Evolutionary conservation across 345 rosid species (phyloP).

Genomic region (Excoecaria agallocha): DNA sequence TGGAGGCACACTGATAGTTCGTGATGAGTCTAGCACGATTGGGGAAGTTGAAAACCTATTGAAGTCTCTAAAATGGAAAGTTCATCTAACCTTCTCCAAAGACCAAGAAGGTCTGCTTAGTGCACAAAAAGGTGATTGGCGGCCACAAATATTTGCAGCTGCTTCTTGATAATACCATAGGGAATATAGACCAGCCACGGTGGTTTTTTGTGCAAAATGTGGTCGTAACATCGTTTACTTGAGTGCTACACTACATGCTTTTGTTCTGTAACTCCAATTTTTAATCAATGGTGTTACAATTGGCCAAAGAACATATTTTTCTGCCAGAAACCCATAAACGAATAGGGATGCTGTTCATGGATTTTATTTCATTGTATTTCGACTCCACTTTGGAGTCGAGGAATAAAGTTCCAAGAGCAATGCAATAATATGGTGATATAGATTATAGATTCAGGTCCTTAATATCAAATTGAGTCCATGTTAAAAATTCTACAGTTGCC

Average conservation of each 20-base stretch:
- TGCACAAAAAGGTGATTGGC: conserved; percentile 89
- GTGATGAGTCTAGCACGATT: conserved; percentile 57
- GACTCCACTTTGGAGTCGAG: background rate
- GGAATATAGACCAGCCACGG: conserved; percentile 4
- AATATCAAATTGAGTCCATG: background rate
- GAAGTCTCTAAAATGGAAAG: conserved; percentile 81
- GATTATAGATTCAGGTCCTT: background rate
- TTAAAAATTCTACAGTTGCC: background rate
- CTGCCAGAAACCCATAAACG: background rate
- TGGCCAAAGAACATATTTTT: background rate
- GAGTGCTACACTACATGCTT: background rate
- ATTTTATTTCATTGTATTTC: background rate
- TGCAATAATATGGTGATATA: background rate
- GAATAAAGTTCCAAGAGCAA: background rate
- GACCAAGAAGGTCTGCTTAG: conserved; percentile 79
- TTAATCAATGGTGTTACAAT: background rate
- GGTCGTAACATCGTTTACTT: conserved; percentile 3
- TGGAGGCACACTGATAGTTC: conserved; percentile 79
- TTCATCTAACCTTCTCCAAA: conserved; percentile 68
- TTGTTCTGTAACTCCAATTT: conserved; percentile 3
- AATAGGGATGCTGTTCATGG: background rate
- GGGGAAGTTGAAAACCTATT: conserved; percentile 72
- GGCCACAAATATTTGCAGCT: conserved; percentile 51
- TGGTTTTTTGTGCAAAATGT: background rate
- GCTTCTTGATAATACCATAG: conserved; percentile 30